Conservation (phyloP, 2,329 filamentous ascomycete genomes). For the Pseudogymnoascus sp. region DNA sequence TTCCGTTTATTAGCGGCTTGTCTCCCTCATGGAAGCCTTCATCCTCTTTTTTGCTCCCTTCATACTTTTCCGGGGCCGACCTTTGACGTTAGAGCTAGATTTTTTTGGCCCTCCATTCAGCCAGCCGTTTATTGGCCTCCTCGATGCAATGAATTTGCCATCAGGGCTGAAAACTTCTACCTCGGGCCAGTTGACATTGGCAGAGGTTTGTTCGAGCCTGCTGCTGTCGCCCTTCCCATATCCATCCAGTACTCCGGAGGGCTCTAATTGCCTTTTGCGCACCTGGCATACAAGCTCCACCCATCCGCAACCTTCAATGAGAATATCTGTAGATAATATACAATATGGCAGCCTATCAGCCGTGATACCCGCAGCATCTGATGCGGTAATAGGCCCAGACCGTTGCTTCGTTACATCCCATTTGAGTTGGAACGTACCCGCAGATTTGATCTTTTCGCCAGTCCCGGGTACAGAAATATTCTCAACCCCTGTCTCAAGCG, state of each 20-base stretch:
- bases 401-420: slow-evolving; percentile 79
- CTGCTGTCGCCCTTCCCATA: slow-evolving; percentile 11
- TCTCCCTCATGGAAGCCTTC: neutral
- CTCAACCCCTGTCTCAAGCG: slow-evolving; percentile 50
- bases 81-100: slow-evolving; percentile 41
- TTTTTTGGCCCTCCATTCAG: slow-evolving; percentile 50
- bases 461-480: slow-evolving; percentile 56
- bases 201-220: slow-evolving; percentile 13
- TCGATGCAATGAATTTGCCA: slow-evolving; percentile 66
- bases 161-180: slow-evolving; percentile 82
- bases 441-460: slow-evolving; percentile 54
- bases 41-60: slow-evolving; percentile 48
- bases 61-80: slow-evolving; percentile 63
- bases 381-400: slow-evolving; percentile 63
- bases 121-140: slow-evolving; percentile 67
- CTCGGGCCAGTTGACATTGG: slow-evolving; percentile 49
- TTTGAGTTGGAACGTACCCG: slow-evolving; percentile 66
- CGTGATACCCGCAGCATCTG: slow-evolving; percentile 53
- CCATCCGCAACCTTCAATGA: slow-evolving; percentile 92
- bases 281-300: slow-evolving; percentile 82
- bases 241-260: slow-evolving; percentile 22
- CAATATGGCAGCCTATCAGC: slow-evolving; percentile 69
- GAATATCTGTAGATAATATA: slow-evolving; percentile 72
- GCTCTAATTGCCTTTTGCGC: slow-evolving; percentile 46
- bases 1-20: neutral